phyloP scores from a whole-genome alignment of 2,329 filamentous ascomycete species.

The Simplicillium aogashimaense region DNA sequence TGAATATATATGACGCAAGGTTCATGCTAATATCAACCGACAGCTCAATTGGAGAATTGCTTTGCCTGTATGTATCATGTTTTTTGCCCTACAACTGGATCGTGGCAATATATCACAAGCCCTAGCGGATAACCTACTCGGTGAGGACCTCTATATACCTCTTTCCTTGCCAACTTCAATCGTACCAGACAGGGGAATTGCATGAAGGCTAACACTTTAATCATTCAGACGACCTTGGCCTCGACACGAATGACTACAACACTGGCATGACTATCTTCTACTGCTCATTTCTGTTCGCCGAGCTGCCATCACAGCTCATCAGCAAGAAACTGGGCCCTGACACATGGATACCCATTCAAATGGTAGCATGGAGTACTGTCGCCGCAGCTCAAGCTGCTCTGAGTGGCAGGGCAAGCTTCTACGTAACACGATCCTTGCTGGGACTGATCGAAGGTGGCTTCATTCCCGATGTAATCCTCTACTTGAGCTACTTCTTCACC shows the following conservation, averaged over 20 bases:
- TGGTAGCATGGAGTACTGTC: conserved; percentile 22
- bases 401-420: conserved; percentile 17
- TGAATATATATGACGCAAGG: background rate
- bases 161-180: background rate
- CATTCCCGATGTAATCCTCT: conserved; percentile 35
- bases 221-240: conserved; percentile 11
- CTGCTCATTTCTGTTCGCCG: conserved; percentile 37
- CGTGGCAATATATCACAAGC: conserved; percentile 24
- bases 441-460: conserved; percentile 49
- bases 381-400: conserved; percentile 22
- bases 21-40: conserved; percentile 2
- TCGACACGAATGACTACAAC: conserved; percentile 32
- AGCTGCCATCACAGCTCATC: conserved; percentile 43
- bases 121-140: conserved; percentile 25
- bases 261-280: conserved; percentile 39
- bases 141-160: conserved; percentile 8
- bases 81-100: conserved; percentile 38
- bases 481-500: conserved; percentile 22
- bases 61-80: conserved; percentile 35
- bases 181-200: too few species aligned
- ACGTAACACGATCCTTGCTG: conserved; percentile 22
- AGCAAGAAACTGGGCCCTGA: conserved; percentile 39
- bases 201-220: background rate
- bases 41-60: conserved; percentile 20
- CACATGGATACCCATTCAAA: conserved; percentile 38